A percentile compares a stretch with the other conserved stretches of the same genome.
phyloP scores from a whole-genome alignment of 2,329 filamentous ascomycete species.

The Pyricularia grisea region DNA sequence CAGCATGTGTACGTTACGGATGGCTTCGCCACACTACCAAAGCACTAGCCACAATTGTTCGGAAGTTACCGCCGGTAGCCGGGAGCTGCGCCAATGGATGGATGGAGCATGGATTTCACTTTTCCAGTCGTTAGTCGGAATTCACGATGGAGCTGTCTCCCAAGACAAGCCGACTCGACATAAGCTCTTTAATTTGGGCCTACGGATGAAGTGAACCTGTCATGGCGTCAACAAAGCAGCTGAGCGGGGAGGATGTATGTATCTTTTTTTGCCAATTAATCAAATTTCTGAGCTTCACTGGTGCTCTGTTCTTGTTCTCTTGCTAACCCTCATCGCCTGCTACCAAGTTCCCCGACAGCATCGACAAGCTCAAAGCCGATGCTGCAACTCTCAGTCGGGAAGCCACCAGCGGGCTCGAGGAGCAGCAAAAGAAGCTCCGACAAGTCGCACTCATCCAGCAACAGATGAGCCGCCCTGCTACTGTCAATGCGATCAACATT shows the following conservation, averaged over 20 bases:
- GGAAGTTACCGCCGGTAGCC: not conserved
- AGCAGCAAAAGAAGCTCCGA: conserved; percentile 25
- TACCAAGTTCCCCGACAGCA: conserved; percentile 21
- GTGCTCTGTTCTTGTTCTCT: not conserved
- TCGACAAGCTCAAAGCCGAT: conserved; percentile 30
- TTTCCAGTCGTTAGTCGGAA: not conserved
- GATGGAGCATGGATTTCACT: not conserved
- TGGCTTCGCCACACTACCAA: not conserved
- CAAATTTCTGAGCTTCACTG: not conserved
- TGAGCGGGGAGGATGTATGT: conserved; percentile 20
- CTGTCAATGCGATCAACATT: conserved; percentile 76
- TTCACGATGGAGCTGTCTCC: not conserved
- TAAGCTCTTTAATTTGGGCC: not conserved
- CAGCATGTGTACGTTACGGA: not conserved
- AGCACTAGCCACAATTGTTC: not conserved
- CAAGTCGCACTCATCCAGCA: conserved; percentile 28
- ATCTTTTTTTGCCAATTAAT: conserved; percentile 4
- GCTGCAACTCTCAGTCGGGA: conserved; percentile 26
- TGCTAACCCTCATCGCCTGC: not conserved
- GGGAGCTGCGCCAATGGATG: not conserved
- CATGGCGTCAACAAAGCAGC: conserved; percentile 24
- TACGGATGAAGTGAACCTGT: conserved; percentile 9
- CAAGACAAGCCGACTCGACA: not conserved
- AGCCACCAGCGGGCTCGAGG: conserved; percentile 23
- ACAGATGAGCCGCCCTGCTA: conserved; percentile 80